phyloP scores from a whole-genome alignment of 2,329 filamentous ascomycete genomes.

The Ophiostoma sp. region DNA sequence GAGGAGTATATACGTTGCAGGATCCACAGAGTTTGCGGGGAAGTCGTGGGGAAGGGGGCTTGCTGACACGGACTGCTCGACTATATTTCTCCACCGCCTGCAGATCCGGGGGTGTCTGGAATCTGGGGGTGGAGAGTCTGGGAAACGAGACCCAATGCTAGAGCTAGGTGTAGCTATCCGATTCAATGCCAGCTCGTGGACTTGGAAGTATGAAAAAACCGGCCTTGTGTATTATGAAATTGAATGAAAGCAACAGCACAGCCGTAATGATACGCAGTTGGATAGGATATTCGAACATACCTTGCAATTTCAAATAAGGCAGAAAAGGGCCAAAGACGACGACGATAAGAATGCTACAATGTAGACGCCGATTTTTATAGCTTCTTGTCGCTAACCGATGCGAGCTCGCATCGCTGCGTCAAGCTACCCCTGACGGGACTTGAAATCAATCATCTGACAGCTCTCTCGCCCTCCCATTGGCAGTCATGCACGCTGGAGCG shows the following conservation, averaged over 20 bases:
- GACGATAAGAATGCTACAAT: neutral
- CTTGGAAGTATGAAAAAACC: neutral
- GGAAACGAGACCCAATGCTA: constrained; percentile 1
- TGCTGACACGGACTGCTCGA: neutral
- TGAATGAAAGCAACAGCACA: neutral
- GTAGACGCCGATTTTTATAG: neutral
- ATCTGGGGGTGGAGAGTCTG: constrained; percentile 12
- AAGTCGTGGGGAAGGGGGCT: constrained; percentile 14
- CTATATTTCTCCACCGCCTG: constrained; percentile 1
- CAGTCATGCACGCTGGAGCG: neutral
- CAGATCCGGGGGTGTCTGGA: constrained; percentile 12
- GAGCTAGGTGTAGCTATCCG: neutral
- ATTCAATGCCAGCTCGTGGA: neutral
- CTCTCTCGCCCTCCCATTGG: neutral
- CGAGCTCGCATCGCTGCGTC: neutral
- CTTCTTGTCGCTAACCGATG: neutral
- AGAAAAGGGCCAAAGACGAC: too few relatives aligned
- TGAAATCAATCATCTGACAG: constrained; percentile 14
- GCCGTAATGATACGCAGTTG: neutral
- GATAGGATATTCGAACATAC: neutral
- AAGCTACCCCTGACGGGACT: constrained; percentile 3
- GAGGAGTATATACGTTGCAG: neutral
- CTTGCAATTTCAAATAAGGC: neutral
- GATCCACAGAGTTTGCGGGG: constrained; percentile 15
- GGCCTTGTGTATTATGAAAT: neutral